Percentiles rank a stretch among this genome's conserved stretches.
phyloP scores from a whole-genome alignment of 1,284 basidiomycete species.

The Heterobasidion occidentale region DNA sequence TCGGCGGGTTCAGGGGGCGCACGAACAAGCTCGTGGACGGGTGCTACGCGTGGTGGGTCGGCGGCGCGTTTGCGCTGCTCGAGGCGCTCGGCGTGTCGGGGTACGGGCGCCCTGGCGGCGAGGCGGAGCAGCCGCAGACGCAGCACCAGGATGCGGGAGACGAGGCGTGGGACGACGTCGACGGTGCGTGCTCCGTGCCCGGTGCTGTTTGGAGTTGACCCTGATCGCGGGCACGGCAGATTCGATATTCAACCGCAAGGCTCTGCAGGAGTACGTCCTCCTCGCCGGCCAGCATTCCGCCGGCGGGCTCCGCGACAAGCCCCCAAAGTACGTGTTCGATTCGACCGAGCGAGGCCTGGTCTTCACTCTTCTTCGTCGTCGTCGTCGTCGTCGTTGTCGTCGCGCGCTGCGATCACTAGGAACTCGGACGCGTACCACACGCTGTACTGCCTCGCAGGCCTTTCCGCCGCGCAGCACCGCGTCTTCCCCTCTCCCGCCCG shows the following conservation, averaged over 20 bases:
- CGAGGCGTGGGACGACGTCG: slow-evolving; percentile 53
- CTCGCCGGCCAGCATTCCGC: slow-evolving; percentile 78
- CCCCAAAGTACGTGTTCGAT: slow-evolving; percentile 65
- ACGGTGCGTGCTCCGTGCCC: slow-evolving; percentile 35
- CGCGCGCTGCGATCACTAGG: slow-evolving; percentile 28
- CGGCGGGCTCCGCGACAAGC: slow-evolving; percentile 92
- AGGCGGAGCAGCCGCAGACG: not conserved
- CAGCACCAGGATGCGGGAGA: slow-evolving; percentile 15
- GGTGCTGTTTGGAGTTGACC: not conserved
- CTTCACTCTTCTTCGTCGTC: not conserved
- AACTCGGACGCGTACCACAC: slow-evolving; percentile 87
- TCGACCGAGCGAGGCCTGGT: slow-evolving; percentile 5
- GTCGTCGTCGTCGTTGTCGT: not conserved
- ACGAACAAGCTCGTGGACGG: slow-evolving; percentile 99
- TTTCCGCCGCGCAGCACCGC: slow-evolving; percentile 80
- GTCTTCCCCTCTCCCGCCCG: slow-evolving; percentile 43
- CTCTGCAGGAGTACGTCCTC: slow-evolving; percentile 85
- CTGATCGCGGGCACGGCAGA: slow-evolving; percentile 30
- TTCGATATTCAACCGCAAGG: slow-evolving; percentile 47
- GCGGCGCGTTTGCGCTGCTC: slow-evolving; percentile 80
- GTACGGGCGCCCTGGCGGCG: slow-evolving; percentile 13
- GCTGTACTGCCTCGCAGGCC: slow-evolving; percentile 81
- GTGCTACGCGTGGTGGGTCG: slow-evolving; percentile 99
- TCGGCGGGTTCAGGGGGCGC: slow-evolving; percentile 90
- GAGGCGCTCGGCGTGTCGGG: slow-evolving; percentile 54